A percentile compares a stretch with the other conserved stretches of the same genome.
phyloP scores from a whole-genome alignment of 352 stramenopile species.

The Phytophthora fragariaefolia region DNA sequence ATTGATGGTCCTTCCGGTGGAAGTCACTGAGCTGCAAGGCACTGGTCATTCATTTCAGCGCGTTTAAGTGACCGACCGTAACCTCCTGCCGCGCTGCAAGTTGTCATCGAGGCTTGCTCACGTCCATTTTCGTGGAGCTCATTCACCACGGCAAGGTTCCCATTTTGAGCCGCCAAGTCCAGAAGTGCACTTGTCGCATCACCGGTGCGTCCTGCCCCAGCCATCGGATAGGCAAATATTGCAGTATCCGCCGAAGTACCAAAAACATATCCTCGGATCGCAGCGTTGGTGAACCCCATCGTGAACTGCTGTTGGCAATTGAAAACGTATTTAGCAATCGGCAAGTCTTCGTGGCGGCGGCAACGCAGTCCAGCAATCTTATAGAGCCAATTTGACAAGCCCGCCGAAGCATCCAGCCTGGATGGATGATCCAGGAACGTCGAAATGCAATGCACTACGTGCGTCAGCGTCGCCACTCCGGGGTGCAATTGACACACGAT shows the following conservation, averaged over 20 bases:
- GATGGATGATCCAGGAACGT: conserved; percentile 5
- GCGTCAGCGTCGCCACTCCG: neutral
- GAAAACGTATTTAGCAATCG: conserved; percentile 4
- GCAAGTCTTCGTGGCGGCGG: conserved; percentile 1
- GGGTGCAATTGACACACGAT: conserved; percentile 6
- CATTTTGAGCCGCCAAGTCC: conserved; percentile 12
- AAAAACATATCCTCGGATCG: conserved; percentile 1
- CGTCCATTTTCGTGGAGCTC: conserved; percentile 8
- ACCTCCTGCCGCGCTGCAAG: conserved; percentile 15
- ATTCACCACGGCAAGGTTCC: conserved; percentile 16
- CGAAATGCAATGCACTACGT: conserved; percentile 2
- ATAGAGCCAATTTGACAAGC: neutral
- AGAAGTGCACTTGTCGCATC: conserved; percentile 9
- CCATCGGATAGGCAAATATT: conserved; percentile 17
- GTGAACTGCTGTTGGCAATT: conserved; percentile 23
- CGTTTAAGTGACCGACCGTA: conserved; percentile 11
- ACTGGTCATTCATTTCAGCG: conserved; percentile 23
- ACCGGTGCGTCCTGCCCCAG: conserved; percentile 7
- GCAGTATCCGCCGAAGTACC: conserved; percentile 13
- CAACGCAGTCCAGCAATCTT: neutral
- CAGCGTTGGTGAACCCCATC: neutral
- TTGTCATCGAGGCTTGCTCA: conserved; percentile 15
- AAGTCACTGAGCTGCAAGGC: neutral
- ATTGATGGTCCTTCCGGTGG: conserved; percentile 1
- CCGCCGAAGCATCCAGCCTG: neutral